Conservation (phyloP, 805 yeast species). For the Candida xyloterini region DNA sequence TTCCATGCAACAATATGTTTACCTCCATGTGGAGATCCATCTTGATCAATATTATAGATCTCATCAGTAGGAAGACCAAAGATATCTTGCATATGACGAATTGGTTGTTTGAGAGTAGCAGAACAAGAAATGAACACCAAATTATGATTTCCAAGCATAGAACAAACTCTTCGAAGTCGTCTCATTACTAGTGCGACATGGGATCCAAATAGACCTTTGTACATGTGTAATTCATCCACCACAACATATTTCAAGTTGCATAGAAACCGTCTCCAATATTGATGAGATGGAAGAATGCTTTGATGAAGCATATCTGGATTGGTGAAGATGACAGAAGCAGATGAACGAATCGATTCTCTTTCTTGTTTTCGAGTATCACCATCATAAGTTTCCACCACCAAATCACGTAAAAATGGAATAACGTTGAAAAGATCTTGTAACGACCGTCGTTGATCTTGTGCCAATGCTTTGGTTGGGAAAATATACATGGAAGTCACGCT, state of each 20-base stretch:
- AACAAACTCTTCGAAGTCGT: slow-evolving; percentile 65
- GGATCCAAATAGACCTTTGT: slow-evolving; percentile 88
- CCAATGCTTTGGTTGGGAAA: slow-evolving; percentile 96
- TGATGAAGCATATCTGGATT: slow-evolving; percentile 94
- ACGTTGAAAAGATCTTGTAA: slow-evolving; percentile 52
- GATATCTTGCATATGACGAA: slow-evolving; percentile 63
- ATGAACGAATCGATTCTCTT: slow-evolving; percentile 52
- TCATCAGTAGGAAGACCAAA: slow-evolving; percentile 59
- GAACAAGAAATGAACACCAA: slow-evolving; percentile 84
- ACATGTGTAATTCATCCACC: slow-evolving; percentile 83
- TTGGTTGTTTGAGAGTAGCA: slow-evolving; percentile 82
- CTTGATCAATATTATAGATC: slow-evolving; percentile 60
- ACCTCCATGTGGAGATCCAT: slow-evolving; percentile 86
- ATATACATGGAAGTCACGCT: slow-evolving; percentile 74
- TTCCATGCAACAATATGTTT: slow-evolving; percentile 80
- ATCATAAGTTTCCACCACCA: slow-evolving; percentile 78
- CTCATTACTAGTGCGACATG: slow-evolving; percentile 86
- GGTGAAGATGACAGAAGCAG: slow-evolving; percentile 80
- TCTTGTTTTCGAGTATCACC: slow-evolving; percentile 78
- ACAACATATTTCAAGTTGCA: slow-evolving; percentile 64
- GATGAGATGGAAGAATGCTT: slow-evolving; percentile 75
- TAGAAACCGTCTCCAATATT: slow-evolving; percentile 72
- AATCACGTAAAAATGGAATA: slow-evolving; percentile 43
- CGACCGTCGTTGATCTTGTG: slow-evolving; percentile 94
- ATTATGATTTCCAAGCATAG: slow-evolving; percentile 47